Evolutionary conservation across 164 flowering plant genomes (phyloP).

Genomic region (Dillenia suffruticosa): DNA sequence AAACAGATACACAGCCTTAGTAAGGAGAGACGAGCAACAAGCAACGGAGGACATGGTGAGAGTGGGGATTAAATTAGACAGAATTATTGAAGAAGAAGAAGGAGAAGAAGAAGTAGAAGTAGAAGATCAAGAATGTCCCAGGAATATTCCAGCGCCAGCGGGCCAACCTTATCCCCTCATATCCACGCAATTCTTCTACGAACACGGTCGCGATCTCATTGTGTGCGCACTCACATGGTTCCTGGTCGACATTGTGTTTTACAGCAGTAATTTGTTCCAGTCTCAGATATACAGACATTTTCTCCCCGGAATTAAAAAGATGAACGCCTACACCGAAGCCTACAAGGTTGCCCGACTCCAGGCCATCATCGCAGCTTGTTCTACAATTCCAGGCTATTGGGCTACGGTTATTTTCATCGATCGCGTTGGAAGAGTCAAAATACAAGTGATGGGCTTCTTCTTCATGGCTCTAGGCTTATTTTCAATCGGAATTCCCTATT

Average conservation of each 20-base stretch:
- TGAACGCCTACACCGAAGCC: conserved; percentile 16
- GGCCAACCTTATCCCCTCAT: conserved; percentile 26
- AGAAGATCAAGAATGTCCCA: conserved; percentile 11
- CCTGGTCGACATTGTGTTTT: conserved; percentile 8
- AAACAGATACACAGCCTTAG: conserved; percentile 62
- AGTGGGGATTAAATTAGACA: conserved; percentile 23
- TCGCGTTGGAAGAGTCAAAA: conserved; percentile 22
- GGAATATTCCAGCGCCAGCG: background rate
- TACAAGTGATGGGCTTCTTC: conserved; percentile 19
- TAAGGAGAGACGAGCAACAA: conserved; percentile 40
- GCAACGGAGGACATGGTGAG: conserved; percentile 49
- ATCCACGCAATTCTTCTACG: conserved; percentile 40
- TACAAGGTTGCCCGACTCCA: conserved; percentile 25
- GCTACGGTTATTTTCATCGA: conserved; percentile 29
- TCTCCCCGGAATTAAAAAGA: background rate
- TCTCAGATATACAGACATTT: conserved; percentile 14
- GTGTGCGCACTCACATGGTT: conserved; percentile 45
- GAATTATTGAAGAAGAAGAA: background rate
- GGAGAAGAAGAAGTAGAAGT: background rate
- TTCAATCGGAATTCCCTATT: too few relatives aligned
- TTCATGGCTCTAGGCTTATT: too few relatives aligned
- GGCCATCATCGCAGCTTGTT: conserved; percentile 31
- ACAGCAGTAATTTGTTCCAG: conserved; percentile 9
- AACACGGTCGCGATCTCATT: conserved; percentile 57
- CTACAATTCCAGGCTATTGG: conserved; percentile 36